These are phyloP conservation scores for Talaromyces thailandensis DNA, from an alignment of 495 filamentous ascomycete genomes.

Conservation along the genomic window DNA sequence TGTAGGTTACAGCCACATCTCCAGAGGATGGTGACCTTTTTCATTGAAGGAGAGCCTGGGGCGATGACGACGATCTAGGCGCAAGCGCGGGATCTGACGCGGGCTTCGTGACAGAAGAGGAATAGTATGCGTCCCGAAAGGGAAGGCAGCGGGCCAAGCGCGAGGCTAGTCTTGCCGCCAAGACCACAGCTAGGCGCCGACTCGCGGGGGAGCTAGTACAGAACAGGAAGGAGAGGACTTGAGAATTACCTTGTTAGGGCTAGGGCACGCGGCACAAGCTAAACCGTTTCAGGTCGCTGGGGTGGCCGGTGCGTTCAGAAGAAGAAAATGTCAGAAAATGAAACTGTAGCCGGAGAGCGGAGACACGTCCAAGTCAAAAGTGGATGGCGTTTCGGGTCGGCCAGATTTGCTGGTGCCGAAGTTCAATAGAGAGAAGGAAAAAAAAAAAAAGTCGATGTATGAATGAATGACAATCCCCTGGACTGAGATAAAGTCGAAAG, in stretches of 20 bases:
- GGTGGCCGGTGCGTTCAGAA: neutral
- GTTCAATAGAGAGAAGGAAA: neutral
- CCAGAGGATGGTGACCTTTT: neutral
- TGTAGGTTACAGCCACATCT: neutral
- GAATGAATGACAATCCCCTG: neutral
- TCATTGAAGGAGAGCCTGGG: neutral
- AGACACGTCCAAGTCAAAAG: neutral
- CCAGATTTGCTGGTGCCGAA: neutral
- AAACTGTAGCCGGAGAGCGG: neutral
- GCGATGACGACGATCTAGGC: constrained; percentile 4
- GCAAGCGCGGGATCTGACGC: neutral
- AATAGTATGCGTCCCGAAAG: neutral
- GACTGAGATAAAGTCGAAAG: neutral
- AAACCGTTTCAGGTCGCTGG: neutral
- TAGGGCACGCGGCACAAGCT: neutral
- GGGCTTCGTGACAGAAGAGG: neutral
- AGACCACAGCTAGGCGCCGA: neutral
- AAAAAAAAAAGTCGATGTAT: neutral
- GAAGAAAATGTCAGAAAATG: neutral
- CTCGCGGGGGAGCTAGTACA: neutral
- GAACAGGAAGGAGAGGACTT: neutral
- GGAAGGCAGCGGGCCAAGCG: neutral
- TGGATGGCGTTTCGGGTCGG: neutral
- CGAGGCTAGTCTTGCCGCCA: neutral
- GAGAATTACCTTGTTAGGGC: constrained; percentile 1